A percentile compares a stretch with the other conserved stretches of the same genome.
phyloP scores from a whole-genome alignment of 768 basidiomycete genomes.

The Gloeopeniophorella convolvens region DNA sequence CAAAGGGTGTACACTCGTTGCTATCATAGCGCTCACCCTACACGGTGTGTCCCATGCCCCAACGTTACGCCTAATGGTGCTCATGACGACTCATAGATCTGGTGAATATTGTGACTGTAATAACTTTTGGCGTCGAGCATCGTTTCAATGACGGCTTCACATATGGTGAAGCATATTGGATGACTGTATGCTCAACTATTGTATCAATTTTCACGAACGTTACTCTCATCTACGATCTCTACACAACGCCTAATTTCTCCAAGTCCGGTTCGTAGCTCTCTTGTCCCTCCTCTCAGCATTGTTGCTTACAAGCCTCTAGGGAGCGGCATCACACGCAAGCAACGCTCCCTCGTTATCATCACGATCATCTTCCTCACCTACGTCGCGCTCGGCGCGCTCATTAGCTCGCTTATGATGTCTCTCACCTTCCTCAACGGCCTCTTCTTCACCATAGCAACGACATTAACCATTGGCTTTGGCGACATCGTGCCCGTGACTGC shows the following conservation, averaged over 20 bases:
- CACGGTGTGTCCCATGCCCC: constrained; percentile 47
- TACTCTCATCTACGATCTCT: constrained; percentile 57
- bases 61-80: background rate
- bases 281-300: background rate
- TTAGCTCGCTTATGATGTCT: constrained; percentile 45
- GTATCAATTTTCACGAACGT: constrained; percentile 59
- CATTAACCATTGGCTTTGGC: constrained; percentile 69
- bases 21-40: constrained; percentile 56
- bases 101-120: constrained; percentile 57
- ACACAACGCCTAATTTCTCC: constrained; percentile 53
- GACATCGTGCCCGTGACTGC: constrained; percentile 54
- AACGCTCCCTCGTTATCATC: constrained; percentile 72
- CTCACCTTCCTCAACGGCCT: constrained; percentile 65
- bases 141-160: constrained; percentile 61
- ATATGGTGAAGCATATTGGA: constrained; percentile 65
- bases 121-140: constrained; percentile 56
- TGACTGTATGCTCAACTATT: constrained; percentile 68
- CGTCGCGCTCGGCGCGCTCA: constrained; percentile 64
- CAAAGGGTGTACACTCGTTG: constrained; percentile 53
- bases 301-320: constrained; percentile 34
- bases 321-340: constrained; percentile 75
- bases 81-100: constrained; percentile 39
- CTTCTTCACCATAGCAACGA: constrained; percentile 71
- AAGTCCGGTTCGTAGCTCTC: constrained; percentile 43
- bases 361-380: constrained; percentile 70